phyloP scores from a whole-genome alignment of 2,329 filamentous ascomycete species.

The Aureobasidium sp. region DNA sequence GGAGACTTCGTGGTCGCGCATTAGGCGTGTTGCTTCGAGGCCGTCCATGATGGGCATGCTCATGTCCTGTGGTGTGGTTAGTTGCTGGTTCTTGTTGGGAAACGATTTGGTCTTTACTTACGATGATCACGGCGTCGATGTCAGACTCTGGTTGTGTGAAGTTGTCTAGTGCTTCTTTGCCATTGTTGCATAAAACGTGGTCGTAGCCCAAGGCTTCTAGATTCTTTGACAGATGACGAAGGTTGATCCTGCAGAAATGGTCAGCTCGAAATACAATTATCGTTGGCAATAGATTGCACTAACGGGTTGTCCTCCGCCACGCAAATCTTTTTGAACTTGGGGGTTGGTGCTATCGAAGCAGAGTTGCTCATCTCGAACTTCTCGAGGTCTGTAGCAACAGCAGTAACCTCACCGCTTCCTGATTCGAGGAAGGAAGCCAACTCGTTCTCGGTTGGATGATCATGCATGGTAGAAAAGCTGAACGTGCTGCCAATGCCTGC shows the following conservation, averaged over 20 bases:
- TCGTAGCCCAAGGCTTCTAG: conserved; percentile 9
- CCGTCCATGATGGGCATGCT: conserved; percentile 15
- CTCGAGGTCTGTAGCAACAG: background rate
- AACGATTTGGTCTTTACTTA: no score
- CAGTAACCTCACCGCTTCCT: background rate
- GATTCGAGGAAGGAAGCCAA: background rate
- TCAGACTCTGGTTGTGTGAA: background rate
- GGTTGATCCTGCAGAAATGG: conserved; percentile 1
- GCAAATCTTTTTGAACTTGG: conserved; percentile 9
- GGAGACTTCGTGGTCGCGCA: conserved; percentile 5
- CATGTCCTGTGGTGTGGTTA: conserved; percentile 1
- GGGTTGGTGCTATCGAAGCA: background rate
- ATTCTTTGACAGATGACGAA: conserved; percentile 11
- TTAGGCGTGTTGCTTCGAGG: conserved; percentile 11
- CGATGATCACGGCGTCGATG: conserved; percentile 10
- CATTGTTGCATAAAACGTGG: conserved; percentile 11
- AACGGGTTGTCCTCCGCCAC: conserved; percentile 15
- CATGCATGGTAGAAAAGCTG: conserved; percentile 11
- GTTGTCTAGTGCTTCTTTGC: conserved; percentile 13
- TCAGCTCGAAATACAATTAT: background rate
- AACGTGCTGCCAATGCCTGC: conserved; percentile 14
- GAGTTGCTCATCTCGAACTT: background rate
- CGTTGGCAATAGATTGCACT: background rate
- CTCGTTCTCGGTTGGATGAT: conserved; percentile 3
- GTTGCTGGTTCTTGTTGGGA: background rate